Percentiles rank a stretch among this genome's conserved stretches.
phyloP scores from a whole-genome alignment of 345 rosid genomes.

The Stellera chamaejasme region DNA sequence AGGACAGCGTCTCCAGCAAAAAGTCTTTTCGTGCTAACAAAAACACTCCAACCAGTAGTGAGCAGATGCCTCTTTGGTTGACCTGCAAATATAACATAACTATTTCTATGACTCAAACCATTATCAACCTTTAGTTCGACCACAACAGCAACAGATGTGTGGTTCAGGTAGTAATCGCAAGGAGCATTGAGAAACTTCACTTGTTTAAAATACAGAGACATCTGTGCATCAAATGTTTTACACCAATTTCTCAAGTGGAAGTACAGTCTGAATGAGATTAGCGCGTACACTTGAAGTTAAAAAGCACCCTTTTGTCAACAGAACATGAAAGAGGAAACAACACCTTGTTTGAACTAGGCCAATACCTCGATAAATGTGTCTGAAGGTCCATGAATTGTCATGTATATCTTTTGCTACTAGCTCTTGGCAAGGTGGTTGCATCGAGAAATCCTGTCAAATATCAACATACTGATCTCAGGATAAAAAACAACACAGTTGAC shows the following conservation, averaged over 20 bases:
- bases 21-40: slow-evolving; percentile 89
- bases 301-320: slow-evolving; percentile 3
- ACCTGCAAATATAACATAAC: slow-evolving; percentile 34
- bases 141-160: slow-evolving; percentile 3
- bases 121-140: not conserved
- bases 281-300: too few species aligned
- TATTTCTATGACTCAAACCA: not conserved
- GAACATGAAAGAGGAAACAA: not conserved
- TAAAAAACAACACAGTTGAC: not conserved
- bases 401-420: slow-evolving; percentile 89
- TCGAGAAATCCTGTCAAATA: slow-evolving; percentile 65
- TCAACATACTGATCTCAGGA: slow-evolving; percentile 11
- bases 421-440: slow-evolving; percentile 98
- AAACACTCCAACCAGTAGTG: slow-evolving; percentile 96
- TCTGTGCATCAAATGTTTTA: too few species aligned
- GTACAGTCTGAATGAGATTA: too few species aligned
- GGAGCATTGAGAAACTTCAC: too few species aligned
- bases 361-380: slow-evolving; percentile 93
- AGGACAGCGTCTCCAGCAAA: slow-evolving; percentile 94
- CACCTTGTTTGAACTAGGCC: not conserved
- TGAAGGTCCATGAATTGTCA: slow-evolving; percentile 73
- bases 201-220: too few species aligned
- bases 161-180: too few species aligned
- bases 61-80: slow-evolving; percentile 90
- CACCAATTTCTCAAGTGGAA: too few species aligned